Conservation (phyloP, 2,329 filamentous ascomycete genomes). For the Ophiostoma australiae region DNA sequence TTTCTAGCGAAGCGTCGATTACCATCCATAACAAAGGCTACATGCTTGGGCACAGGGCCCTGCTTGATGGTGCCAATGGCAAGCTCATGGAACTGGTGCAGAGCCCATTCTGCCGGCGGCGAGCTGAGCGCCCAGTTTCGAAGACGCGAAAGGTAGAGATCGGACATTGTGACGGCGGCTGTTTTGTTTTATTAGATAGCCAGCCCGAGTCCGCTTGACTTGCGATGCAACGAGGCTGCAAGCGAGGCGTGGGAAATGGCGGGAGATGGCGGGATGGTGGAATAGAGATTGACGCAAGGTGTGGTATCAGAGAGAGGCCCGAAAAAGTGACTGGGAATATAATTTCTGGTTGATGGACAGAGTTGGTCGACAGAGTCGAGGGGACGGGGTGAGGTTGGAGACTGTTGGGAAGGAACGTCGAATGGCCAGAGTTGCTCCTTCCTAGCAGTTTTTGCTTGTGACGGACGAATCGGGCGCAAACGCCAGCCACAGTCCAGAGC, state of each 20-base stretch:
- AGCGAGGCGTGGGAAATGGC: background rate
- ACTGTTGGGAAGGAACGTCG: slow-evolving; percentile 13
- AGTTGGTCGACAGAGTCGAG: background rate
- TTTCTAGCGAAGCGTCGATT: slow-evolving; percentile 87
- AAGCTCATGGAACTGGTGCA: slow-evolving; percentile 72
- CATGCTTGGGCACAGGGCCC: slow-evolving; percentile 86
- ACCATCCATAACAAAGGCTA: slow-evolving; percentile 99
- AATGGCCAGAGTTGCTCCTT: slow-evolving; percentile 20
- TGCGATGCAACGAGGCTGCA: background rate
- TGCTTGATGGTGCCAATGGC: slow-evolving; percentile 85
- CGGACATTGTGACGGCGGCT: slow-evolving; percentile 43
- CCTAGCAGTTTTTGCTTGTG: slow-evolving; percentile 21
- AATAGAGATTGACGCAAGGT: too few relatives aligned
- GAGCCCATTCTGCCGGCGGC: slow-evolving; percentile 85
- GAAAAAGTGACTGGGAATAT: background rate
- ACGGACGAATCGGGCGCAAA: slow-evolving; percentile 1
- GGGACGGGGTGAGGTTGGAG: background rate
- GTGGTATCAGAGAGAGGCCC: background rate
- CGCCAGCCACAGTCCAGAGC: slow-evolving; percentile 5
- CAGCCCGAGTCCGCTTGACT: background rate
- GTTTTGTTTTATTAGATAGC: background rate
- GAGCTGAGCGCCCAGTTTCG: slow-evolving; percentile 74
- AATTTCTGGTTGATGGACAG: background rate
- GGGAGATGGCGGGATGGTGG: background rate
- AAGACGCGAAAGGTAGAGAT: slow-evolving; percentile 47